phyloP scores from a whole-genome alignment of 202 grass and related monocot genomes.

The Brachypodium distachyon region DNA sequence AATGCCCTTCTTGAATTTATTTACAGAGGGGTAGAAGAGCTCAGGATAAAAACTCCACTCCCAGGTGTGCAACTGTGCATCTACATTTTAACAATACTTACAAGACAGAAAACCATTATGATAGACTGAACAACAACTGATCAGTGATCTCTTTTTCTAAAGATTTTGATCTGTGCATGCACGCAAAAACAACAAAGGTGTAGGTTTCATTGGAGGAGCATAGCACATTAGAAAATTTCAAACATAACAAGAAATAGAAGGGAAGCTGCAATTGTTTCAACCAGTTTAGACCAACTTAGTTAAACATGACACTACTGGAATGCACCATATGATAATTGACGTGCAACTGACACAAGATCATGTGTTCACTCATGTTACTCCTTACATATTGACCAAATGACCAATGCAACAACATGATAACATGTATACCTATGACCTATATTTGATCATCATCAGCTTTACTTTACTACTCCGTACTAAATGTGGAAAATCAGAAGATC shows the following conservation, averaged over 20 bases:
- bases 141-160: too few relatives aligned
- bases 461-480: conserved; percentile 3
- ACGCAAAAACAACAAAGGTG: background rate
- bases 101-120: background rate
- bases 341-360: background rate
- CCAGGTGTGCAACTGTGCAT: background rate
- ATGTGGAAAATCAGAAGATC: background rate
- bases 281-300: background rate
- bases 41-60: background rate
- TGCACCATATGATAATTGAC: background rate
- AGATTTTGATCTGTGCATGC: too few relatives aligned
- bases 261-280: background rate
- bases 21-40: background rate
- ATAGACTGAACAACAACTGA: background rate
- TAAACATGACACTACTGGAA: background rate
- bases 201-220: background rate
- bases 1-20: background rate
- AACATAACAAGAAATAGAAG: background rate
- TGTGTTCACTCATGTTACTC: background rate
- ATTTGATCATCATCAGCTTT: background rate
- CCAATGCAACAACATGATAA: background rate
- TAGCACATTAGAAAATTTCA: background rate
- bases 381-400: background rate
- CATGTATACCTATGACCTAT: background rate
- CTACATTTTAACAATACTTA: background rate